A percentile compares a stretch with the other conserved stretches of the same genome.
phyloP scores from a whole-genome alignment of 1,284 basidiomycete genomes.

The Fistulina hepatica region DNA sequence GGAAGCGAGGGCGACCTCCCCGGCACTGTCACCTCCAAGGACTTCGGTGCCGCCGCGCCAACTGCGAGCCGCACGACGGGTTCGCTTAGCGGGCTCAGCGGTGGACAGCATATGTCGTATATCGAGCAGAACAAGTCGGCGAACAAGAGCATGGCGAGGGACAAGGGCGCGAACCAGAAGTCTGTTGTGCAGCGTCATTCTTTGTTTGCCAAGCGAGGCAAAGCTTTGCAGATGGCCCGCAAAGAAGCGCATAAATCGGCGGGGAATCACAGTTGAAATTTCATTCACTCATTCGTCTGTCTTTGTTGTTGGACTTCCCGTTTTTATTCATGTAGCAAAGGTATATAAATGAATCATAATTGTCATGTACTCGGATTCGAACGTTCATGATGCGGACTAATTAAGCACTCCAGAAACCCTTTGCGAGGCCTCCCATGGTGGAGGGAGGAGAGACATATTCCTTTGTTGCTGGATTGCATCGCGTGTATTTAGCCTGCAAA shows the following conservation, averaged over 20 bases:
- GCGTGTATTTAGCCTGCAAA: too few relatives aligned
- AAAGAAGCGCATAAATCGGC: conserved; percentile 12
- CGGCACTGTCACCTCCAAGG: conserved; percentile 69
- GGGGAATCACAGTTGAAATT: conserved; percentile 3
- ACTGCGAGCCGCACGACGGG: conserved; percentile 77
- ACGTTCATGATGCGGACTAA: too few relatives aligned
- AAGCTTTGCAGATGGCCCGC: conserved; percentile 34
- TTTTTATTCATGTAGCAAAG: conserved; percentile 5
- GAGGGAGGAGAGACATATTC: too few relatives aligned
- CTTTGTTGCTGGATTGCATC: too few relatives aligned
- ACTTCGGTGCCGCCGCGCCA: conserved; percentile 43
- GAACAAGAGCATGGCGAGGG: conserved; percentile 75
- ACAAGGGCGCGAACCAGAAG: conserved; percentile 32
- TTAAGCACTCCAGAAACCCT: too few relatives aligned
- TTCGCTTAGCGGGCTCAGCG: conserved; percentile 75
- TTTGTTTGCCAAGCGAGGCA: conserved; percentile 74
- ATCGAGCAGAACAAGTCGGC: conserved; percentile 86
- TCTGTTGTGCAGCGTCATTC: conserved; percentile 70
- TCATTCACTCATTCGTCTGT: not conserved
- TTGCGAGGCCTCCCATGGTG: too few relatives aligned
- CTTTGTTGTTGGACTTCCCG: not conserved
- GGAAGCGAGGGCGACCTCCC: conserved; percentile 70
- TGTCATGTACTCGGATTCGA: too few relatives aligned
- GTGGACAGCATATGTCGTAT: conserved; percentile 85
- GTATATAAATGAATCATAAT: too few relatives aligned